Evolutionary conservation across 169 alveolate genomes (phyloP).

Genomic region (Cryptosporidium canis): DNA sequence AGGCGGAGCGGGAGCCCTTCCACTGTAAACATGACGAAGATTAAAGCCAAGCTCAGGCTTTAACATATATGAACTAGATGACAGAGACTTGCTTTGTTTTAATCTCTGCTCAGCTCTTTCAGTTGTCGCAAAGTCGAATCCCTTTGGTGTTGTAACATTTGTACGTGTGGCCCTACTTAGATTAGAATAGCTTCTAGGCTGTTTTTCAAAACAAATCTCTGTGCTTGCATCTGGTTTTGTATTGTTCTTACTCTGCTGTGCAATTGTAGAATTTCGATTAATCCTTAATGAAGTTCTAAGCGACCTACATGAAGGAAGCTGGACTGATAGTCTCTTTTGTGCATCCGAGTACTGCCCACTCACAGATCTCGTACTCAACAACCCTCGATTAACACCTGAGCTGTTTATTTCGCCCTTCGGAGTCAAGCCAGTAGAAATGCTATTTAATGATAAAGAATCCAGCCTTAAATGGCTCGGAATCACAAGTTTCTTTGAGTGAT

Average conservation of each 20-base stretch:
- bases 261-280: neutral
- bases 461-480: constrained; percentile 73
- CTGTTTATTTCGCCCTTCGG: constrained; percentile 32
- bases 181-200: neutral
- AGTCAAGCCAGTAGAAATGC: constrained; percentile 65
- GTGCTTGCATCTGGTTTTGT: neutral
- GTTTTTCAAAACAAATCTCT: neutral
- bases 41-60: constrained; percentile 2
- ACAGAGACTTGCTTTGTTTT: neutral
- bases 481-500: constrained; percentile 1
- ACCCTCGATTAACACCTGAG: neutral
- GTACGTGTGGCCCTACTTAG: neutral
- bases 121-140: constrained; percentile 55
- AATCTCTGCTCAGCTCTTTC: constrained; percentile 62
- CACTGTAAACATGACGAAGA: constrained; percentile 7
- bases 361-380: neutral
- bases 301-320: constrained; percentile 58
- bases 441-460: constrained; percentile 60
- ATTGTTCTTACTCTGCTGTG: neutral
- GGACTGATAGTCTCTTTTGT: constrained; percentile 16
- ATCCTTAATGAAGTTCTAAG: constrained; percentile 44
- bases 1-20: constrained; percentile 10
- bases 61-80: neutral
- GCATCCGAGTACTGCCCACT: neutral
- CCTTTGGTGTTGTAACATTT: constrained; percentile 59